A percentile compares a stretch with the other conserved stretches of the same genome.
phyloP scores from a whole-genome alignment of 1,284 basidiomycete species.

The Boletellus deceptivus region DNA sequence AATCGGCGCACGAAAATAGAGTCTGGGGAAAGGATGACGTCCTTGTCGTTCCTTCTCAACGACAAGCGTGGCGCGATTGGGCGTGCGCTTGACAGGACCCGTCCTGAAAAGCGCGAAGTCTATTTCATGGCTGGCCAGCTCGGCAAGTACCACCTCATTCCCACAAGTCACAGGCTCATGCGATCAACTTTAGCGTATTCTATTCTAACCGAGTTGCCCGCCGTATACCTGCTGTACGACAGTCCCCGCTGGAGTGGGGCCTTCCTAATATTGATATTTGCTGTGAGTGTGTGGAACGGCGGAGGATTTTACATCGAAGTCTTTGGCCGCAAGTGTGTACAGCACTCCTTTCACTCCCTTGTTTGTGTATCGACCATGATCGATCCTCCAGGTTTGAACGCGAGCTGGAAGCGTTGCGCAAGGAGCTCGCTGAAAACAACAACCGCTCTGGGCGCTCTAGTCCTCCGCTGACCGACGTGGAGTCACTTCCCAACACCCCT shows the following conservation, averaged over 20 bases:
- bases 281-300: conserved; percentile 83
- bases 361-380: conserved; percentile 8
- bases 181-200: conserved; percentile 62
- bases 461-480: conserved; percentile 42
- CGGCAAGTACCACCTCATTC: conserved; percentile 45
- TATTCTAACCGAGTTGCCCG: conserved; percentile 83
- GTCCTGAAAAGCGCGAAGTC: conserved; percentile 60
- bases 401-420: conserved; percentile 83
- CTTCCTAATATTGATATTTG: conserved; percentile 78
- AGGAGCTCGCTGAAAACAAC: conserved; percentile 72
- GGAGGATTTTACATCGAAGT: conserved; percentile 92
- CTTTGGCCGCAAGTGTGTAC: conserved; percentile 85
- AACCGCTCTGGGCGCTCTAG: conserved; percentile 54
- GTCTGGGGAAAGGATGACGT: conserved; percentile 84
- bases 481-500: conserved; percentile 36
- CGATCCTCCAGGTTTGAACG: conserved; percentile 70
- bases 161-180: not conserved
- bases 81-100: conserved; percentile 58
- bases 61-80: conserved; percentile 85
- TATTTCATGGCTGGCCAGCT: conserved; percentile 88
- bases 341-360: not conserved
- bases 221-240: conserved; percentile 78
- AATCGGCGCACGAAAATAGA: conserved; percentile 83
- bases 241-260: conserved; percentile 70
- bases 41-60: conserved; percentile 81